Base-by-base conservation (phyloP, 768 basidiomycete species). In the Pleurotus eryngii region DNA sequence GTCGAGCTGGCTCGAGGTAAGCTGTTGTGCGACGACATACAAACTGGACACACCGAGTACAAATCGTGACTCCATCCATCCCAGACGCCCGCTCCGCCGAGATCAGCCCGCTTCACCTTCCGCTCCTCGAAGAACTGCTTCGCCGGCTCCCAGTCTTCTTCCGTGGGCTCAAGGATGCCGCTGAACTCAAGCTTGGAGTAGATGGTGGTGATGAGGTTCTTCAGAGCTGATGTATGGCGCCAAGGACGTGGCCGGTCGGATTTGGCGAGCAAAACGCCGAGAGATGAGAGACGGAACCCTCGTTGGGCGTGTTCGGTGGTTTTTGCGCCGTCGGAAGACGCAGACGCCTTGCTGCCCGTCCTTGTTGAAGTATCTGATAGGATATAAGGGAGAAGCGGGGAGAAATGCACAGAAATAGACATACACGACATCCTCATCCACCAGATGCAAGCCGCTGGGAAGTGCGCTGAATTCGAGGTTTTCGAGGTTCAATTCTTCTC, bases 341-440 rank as follows among this genome's bases (percentile, higher is more conserved):
- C 86, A 87, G 40, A 93, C 85, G 9, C 89, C 91, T 2, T 82
- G 81, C 57, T 86, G 80, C 15, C 71, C 76, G 57, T 83, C 82
- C 64, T 89, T 87, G 3, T 84, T 85, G 60, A 92, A 90, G 68
- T 90, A 88, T 11, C 89, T 89, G 27, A 30, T 27, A 51, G 40
- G 24, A 17, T 38, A 49, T 38, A 9, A 51, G 54, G 43, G 42
- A 35, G 47, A n/a, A 30, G 9, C 14, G 51, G 42, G 8, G 2
- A 35, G 30, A 46, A n/a, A 12, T 40, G 17, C 42, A 46, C 46
- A 37, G 47, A 12, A 55, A 45, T 18, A 39, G 22, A 73, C 87
- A 64, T 68, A 92, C 89, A 94, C 80, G 22, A 90, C 84, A 65
- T 93, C 91, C 37, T 81, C 78, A 62, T 92, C 90, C 20, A 93